A percentile compares a stretch with the other conserved stretches of the same genome.
These are phyloP conservation scores for Dipteronia sinensis DNA, from an alignment of 345 rosid species.

Conservation along the genomic window DNA sequence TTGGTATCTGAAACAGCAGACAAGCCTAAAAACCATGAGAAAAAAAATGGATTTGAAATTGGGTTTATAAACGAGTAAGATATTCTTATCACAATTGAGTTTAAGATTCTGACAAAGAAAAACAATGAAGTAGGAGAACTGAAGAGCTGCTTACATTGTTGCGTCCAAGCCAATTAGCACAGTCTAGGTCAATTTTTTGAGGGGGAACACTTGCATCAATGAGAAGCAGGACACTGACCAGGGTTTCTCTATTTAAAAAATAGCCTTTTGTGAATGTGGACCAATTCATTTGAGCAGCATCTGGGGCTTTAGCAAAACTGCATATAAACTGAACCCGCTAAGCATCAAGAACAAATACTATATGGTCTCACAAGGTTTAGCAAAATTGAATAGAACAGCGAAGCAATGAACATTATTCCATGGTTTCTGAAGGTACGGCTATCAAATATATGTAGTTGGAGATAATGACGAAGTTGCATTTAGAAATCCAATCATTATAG, in stretches of 20 bases:
- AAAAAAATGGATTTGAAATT: neutral
- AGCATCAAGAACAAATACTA: neutral
- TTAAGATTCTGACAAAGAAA: neutral
- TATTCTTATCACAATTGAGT: neutral
- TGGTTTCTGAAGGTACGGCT: neutral
- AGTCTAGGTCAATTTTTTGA: conserved; percentile 90
- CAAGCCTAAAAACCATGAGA: neutral
- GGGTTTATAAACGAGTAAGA: neutral
- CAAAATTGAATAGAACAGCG: neutral
- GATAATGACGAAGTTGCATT: neutral
- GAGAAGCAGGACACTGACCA: conserved; percentile 78
- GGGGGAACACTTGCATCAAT: conserved; percentile 92
- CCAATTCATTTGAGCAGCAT: conserved; percentile 86
- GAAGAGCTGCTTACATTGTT: conserved; percentile 55
- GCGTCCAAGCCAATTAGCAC: conserved; percentile 95
- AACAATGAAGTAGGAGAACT: neutral
- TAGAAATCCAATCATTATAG: neutral
- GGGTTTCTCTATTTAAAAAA: conserved; percentile 77
- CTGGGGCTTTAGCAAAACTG: conserved; percentile 87
- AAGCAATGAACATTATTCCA: neutral
- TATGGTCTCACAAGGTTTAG: neutral
- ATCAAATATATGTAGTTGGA: neutral
- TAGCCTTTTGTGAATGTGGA: conserved; percentile 91
- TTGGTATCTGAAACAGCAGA: conserved; percentile 59
- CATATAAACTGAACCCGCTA: conserved; percentile 11